Base-by-base conservation (phyloP, 306 rosid genomes). In the Clitoria ternatea region DNA sequence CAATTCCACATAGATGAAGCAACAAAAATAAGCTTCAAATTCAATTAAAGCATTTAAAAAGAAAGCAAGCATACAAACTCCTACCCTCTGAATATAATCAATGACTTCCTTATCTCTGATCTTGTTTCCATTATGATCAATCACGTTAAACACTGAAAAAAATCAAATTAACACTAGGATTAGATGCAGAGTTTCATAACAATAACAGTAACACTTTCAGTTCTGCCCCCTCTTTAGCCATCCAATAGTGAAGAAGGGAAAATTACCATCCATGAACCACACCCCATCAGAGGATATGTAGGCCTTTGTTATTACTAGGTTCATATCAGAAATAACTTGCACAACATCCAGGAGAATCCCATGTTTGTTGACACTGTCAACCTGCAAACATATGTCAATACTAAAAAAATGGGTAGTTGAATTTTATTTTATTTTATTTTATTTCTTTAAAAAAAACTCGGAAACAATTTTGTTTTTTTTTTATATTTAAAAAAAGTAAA, bases 201-300 rank as follows among this genome's bases (percentile, higher is more conserved):
- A 47, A 33, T 44, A 45, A 59, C 5, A 20, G 13, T 23, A 49
- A 63, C 5, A 33, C 29, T 66, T 63, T 17, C 6, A 18, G 4
- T 14, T 17, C 7, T 15, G 10, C 39, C 7, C 5, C 1, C 30
- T 7, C 18, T 35, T 4, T 20, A 19, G 13, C 14, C 9, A 26
- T 32, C 9, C 22, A 19, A 27, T 14, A 59, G 24, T 26, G 23
- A 62, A 68, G 44, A 57, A 70, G 59, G 70, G 76, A 72, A 72
- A 60, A 52, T 68, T 81, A 91, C 99, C 99, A 77, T 94, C 99
- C 99, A 94, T 94, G 84, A 89, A 94, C 97, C 97, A 91, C 33
- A 88, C 88, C 35, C 92, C 99, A 73, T 94, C 99, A 76, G 95
- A 91, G 55, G 96, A 94, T 61, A 94, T 91, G 70, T 87, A 89